Evolutionary conservation across 73 alveolate species (phyloP), one percentile per base, ranked within the genome.

Genomic region (Paramecium octaurelia): DNA sequence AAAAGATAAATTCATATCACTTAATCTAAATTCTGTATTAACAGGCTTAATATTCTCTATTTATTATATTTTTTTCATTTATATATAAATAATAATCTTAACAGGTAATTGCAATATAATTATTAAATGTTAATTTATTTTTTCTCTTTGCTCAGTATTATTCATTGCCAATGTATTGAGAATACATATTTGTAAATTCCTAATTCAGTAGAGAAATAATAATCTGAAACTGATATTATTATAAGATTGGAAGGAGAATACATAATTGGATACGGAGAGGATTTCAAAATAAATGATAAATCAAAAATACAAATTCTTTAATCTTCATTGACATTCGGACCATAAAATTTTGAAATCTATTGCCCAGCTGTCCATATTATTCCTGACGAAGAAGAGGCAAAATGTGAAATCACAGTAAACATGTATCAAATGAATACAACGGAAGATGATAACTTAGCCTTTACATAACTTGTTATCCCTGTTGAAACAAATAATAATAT

Each of bases 321-420:
- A 59, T 59, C 77, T n/a, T 59, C 20, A 24, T 21, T 70, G 2
- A 70, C 29, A 24, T 70, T 12, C 11, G 54, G 86, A 11, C 46
- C 54, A 24, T 31, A 20, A 27, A 70, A 70, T 34, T 70, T 20
- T 27, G 86, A 70, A 7, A 34, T 70, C 18, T 73, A 16, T 73
- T 73, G 64, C 10, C 87, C 87, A 16, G 60, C 87, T 6, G 3
- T 23, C 3, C 60, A 73, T 43, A 35, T 73, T 12, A 40, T 73
- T 0, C 87, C 87, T 12, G 87, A 73, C 8, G 50, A 64, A 64
- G 84, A 64, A 64, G 48, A 73, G n/a, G 87, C 87, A 3, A 40
- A 73, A 73, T 73, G 64, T 73, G 87, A 73, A 73, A 73, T 73
- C 54, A 40, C 20, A 14, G 27, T 73, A 20, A 73, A 73, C 18